Conservation (phyloP, 257 asterid genomes). For the Ocimum tenuiflorum region DNA sequence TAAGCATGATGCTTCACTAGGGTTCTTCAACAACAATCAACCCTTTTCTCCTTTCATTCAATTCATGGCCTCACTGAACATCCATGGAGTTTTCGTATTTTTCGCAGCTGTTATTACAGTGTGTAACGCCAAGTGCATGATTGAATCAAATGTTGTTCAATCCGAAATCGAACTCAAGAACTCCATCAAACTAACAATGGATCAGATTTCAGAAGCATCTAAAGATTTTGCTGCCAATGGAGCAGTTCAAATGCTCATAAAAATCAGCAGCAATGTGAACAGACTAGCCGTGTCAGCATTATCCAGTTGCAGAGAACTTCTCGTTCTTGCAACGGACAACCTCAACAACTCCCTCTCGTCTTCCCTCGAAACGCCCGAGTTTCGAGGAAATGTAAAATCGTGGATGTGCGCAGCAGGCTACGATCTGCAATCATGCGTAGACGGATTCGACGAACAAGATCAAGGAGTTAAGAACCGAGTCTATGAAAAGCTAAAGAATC, state of each 20-base stretch:
- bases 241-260: not conserved
- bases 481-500: not conserved
- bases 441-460: conserved; percentile 10
- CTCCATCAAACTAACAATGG: not conserved
- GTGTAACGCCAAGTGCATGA: not conserved
- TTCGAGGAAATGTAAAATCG: not conserved
- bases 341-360: not conserved
- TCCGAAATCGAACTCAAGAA: not conserved
- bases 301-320: conserved; percentile 4
- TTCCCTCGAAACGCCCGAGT: not conserved
- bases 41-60: not conserved
- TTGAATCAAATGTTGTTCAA: not conserved
- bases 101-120: not conserved
- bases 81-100: not conserved
- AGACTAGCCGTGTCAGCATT: conserved; percentile 10
- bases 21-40: not conserved
- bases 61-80: not conserved
- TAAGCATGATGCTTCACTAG: conserved; percentile 1
- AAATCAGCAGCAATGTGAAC: not conserved
- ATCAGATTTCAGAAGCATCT: not conserved
- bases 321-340: conserved; percentile 5
- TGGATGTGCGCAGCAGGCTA: conserved; percentile 10
- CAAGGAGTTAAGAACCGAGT: not conserved
- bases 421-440: conserved; percentile 13
- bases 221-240: not conserved